Evolutionary conservation across 768 basidiomycete genomes (phyloP).

Genomic region (Phaeolepiota aurea): DNA sequence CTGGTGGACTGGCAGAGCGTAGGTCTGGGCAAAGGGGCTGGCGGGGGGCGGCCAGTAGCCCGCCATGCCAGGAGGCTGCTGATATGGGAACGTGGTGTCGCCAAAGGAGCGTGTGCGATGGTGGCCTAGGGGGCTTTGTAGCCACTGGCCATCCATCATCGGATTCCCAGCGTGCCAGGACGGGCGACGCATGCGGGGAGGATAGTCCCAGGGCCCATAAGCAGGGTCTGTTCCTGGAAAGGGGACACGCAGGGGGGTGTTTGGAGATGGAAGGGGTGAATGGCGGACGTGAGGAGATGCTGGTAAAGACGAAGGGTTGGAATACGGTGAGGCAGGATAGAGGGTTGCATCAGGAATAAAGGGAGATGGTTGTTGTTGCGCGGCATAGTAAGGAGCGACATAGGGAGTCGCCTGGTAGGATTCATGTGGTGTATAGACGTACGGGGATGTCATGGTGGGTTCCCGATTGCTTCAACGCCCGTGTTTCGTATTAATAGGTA

Average conservation of each 20-base stretch:
- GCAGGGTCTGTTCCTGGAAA: slow-evolving; percentile 7
- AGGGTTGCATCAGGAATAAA: slow-evolving; percentile 26
- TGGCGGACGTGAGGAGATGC: slow-evolving; percentile 11
- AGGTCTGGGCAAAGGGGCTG: slow-evolving; percentile 1
- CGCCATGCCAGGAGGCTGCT: slow-evolving; percentile 5
- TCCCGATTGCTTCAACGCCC: neutral
- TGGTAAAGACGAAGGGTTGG: slow-evolving; percentile 9
- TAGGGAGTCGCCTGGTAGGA: slow-evolving; percentile 21
- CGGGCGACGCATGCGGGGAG: slow-evolving; percentile 24
- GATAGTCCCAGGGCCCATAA: slow-evolving; percentile 12
- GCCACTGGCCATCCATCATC: slow-evolving; percentile 7
- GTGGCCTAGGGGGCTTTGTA: slow-evolving; percentile 9
- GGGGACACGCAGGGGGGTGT: slow-evolving; percentile 11
- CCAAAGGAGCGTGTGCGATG: slow-evolving; percentile 11
- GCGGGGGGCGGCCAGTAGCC: slow-evolving; percentile 9
- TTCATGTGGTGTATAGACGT: slow-evolving; percentile 21
- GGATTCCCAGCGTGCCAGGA: slow-evolving; percentile 30
- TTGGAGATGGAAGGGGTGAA: slow-evolving; percentile 15
- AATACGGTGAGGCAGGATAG: slow-evolving; percentile 27
- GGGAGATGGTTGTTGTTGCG: slow-evolving; percentile 24
- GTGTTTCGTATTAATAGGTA: no score
- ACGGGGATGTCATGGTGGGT: slow-evolving; percentile 15
- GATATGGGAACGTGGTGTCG: slow-evolving; percentile 10
- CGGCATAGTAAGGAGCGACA: slow-evolving; percentile 13
- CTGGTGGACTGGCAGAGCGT: slow-evolving; percentile 15